phyloP scores from a whole-genome alignment of 208 protist species.

The Crithidia fasciculata region DNA sequence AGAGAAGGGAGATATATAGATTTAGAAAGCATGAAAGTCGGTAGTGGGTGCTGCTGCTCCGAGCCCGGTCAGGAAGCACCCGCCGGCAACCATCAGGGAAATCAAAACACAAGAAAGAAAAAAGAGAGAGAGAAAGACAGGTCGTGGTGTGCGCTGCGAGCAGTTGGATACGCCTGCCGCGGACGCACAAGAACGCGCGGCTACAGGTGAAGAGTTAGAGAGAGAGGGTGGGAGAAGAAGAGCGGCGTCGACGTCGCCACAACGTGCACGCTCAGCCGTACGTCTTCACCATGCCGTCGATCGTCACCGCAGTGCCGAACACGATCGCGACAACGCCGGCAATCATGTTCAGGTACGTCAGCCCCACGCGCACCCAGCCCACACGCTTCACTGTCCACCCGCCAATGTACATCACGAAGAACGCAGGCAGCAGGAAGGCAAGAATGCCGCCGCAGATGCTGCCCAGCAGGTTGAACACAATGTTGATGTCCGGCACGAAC shows the following conservation, averaged over 20 bases:
- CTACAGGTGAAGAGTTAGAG: not conserved
- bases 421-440: conserved; percentile 63
- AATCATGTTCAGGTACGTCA: conserved; percentile 53
- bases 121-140: not conserved
- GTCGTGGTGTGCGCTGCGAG: not conserved
- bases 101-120: not conserved
- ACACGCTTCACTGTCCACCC: conserved; percentile 45
- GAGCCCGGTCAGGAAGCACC: too few species aligned
- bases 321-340: conserved; percentile 62
- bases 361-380: conserved; percentile 33
- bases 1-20: too few species aligned
- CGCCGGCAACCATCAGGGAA: too few species aligned
- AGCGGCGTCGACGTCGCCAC: not conserved
- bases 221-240: not conserved
- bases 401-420: conserved; percentile 62
- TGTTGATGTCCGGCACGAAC: conserved; percentile 68
- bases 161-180: too few species aligned
- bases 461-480: conserved; percentile 74
- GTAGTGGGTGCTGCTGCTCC: too few species aligned
- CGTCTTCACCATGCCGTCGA: conserved; percentile 40
- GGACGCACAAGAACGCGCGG: too few species aligned
- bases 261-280: conserved; percentile 11
- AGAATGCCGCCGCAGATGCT: conserved; percentile 58
- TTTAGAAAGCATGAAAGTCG: too few species aligned
- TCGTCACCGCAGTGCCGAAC: conserved; percentile 54